Percentiles rank a stretch among this genome's conserved stretches.
phyloP scores from a whole-genome alignment of 2,329 filamentous ascomycete genomes.

The Karstenula rhodostoma region DNA sequence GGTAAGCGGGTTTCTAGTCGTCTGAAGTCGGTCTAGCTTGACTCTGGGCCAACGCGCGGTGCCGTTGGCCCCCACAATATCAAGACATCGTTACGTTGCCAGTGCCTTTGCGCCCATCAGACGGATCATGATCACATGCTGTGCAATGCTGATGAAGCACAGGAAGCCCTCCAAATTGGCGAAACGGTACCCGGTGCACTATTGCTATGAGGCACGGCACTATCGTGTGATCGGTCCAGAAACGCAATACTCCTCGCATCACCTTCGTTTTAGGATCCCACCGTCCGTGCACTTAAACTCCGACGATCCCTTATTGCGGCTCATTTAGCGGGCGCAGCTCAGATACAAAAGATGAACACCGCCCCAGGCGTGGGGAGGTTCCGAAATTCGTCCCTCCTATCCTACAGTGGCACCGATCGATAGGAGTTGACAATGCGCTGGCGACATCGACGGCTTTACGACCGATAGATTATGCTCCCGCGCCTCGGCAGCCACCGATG shows the following conservation, averaged over 20 bases:
- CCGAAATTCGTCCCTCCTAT: background rate
- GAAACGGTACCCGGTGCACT: background rate
- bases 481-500: conserved; percentile 11
- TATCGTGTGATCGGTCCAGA: background rate
- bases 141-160: background rate
- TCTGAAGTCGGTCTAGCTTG: background rate
- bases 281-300: conserved; percentile 1
- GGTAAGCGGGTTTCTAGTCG: background rate
- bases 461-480: conserved; percentile 11
- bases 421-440: conserved; percentile 1
- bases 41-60: background rate
- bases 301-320: conserved; percentile 4
- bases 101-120: background rate
- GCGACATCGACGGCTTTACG: background rate
- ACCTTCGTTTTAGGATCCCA: conserved; percentile 3
- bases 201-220: background rate
- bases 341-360: background rate
- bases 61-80: background rate
- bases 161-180: background rate
- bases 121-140: background rate
- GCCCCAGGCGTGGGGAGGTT: background rate
- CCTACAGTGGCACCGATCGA: background rate
- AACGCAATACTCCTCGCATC: background rate
- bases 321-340: background rate
- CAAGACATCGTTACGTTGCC: background rate